Base-by-base conservation (phyloP, 1,284 basidiomycete species). In the Cutaneotrichosporon sp. region DNA sequence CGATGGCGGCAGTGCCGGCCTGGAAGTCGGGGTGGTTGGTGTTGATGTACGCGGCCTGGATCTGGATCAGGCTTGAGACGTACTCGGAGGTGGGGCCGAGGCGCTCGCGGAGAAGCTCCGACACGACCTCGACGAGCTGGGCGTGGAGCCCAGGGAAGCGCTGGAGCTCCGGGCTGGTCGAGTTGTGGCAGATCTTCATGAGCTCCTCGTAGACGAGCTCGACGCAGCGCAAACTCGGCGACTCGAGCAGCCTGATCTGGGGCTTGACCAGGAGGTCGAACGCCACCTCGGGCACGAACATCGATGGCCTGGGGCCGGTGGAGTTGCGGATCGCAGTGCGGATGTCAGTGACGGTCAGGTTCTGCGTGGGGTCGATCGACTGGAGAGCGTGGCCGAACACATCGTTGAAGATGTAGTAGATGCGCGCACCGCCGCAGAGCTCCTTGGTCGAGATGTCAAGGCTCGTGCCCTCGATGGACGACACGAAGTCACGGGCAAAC, bases 331-430 rank as follows among this genome's bases (percentile, higher is more conserved):
- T 99, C 11, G 95, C 97, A 2, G 97, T 99, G 43, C 95, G 87
- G 75, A 99, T 98, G 78, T 99, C 97, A 72, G 92, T 89, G 63
- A 90, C 88, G 58, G 94, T 92, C 60, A 99, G 84, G 75, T 95
- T 95, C 56, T 88, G 85, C 20, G 92, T 93, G 0, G 95, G 89
- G 73, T 98, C 92, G 75, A 99, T 92, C 16, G 87, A 90, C 65
- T 87, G 85, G 9, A 99, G 86, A 0, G 95, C 95, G 58, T 90
- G 85, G 6, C 97, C 97, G 74, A 99, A 99, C 54, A 99, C 88
- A 72, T 99, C 97, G 76, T 98, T 94, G 86, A 99, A 99, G 79
- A 99, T 98, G 82, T 97, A 98, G 81, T 98, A 99, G 79, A 99
- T 93, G 59, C 97, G 86, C 11, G 97, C 97, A 59, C 97, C 97